phyloP scores from a whole-genome alignment of 1,284 basidiomycete genomes.

The Ustilago cynodontis region DNA sequence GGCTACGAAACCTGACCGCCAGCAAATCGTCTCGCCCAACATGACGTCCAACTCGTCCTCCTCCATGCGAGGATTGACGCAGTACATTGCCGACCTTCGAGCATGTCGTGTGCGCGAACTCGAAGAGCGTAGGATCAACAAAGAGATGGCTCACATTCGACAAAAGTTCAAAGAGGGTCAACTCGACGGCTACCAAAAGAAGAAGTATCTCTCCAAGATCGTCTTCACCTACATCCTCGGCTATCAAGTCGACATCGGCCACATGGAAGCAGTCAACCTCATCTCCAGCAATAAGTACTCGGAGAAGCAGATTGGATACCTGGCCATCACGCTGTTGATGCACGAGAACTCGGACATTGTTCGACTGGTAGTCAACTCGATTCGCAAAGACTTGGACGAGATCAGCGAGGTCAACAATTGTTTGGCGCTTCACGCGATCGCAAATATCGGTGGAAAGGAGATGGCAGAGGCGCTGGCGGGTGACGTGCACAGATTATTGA shows the following conservation, averaged over 20 bases:
- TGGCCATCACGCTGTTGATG: slow-evolving; percentile 96
- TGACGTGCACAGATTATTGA: slow-evolving; percentile 92
- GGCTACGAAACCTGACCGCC: neutral
- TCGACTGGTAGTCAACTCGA: slow-evolving; percentile 95
- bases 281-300: slow-evolving; percentile 96
- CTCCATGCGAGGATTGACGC: slow-evolving; percentile 62
- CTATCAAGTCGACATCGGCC: slow-evolving; percentile 97
- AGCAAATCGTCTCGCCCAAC: slow-evolving; percentile 1
- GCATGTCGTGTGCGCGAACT: slow-evolving; percentile 75
- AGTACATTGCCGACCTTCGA: slow-evolving; percentile 99
- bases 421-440: slow-evolving; percentile 95
- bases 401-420: slow-evolving; percentile 96
- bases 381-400: slow-evolving; percentile 95
- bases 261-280: slow-evolving; percentile 99
- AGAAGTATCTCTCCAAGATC: slow-evolving; percentile 92
- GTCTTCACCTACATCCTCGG: slow-evolving; percentile 99
- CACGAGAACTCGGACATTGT: slow-evolving; percentile 98
- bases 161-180: slow-evolving; percentile 99
- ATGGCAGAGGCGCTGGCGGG: slow-evolving; percentile 96
- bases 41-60: slow-evolving; percentile 54
- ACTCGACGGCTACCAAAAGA: slow-evolving; percentile 97
- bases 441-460: slow-evolving; percentile 95
- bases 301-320: slow-evolving; percentile 99
- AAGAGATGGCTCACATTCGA: slow-evolving; percentile 99
- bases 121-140: slow-evolving; percentile 97